Percentiles rank a stretch among this genome's conserved stretches.
These are phyloP conservation scores for Fusarium marasasianum DNA, from an alignment of 2,329 filamentous ascomycete genomes.

Conservation along the genomic window DNA sequence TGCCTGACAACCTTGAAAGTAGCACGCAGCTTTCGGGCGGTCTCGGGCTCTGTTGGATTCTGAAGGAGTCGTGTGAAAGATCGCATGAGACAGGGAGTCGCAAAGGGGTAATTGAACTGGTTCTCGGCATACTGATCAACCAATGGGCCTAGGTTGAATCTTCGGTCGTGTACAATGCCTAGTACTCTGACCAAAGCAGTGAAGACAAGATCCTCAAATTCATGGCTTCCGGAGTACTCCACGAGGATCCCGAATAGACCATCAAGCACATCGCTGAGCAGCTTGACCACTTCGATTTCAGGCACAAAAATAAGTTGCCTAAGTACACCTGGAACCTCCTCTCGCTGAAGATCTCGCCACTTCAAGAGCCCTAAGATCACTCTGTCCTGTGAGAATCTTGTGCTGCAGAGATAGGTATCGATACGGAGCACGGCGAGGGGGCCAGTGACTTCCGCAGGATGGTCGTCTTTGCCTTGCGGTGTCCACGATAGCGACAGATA, in stretches of 20 bases:
- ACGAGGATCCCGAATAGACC: constrained; percentile 91
- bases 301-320: constrained; percentile 91
- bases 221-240: constrained; percentile 88
- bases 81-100: constrained; percentile 85
- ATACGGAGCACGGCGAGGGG: constrained; percentile 82
- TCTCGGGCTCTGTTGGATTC: constrained; percentile 83
- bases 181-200: constrained; percentile 88
- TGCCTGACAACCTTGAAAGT: constrained; percentile 96
- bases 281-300: constrained; percentile 97
- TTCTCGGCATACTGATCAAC: constrained; percentile 92
- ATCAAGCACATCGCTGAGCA: constrained; percentile 88
- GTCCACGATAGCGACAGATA: constrained; percentile 89
- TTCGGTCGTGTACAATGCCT: constrained; percentile 91
- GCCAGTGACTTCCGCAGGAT: constrained; percentile 79
- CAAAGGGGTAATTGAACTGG: constrained; percentile 92
- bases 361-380: constrained; percentile 83
- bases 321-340: constrained; percentile 77
- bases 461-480: constrained; percentile 70
- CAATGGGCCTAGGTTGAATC: constrained; percentile 89
- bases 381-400: constrained; percentile 91
- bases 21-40: constrained; percentile 83
- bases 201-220: constrained; percentile 93
- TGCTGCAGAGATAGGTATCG: constrained; percentile 92
- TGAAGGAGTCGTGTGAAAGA: constrained; percentile 87
- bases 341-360: constrained; percentile 81